A percentile compares a stretch with the other conserved stretches of the same genome.
phyloP scores from a whole-genome alignment of 129 eudicot genomes.

The Tagetes erecta region DNA sequence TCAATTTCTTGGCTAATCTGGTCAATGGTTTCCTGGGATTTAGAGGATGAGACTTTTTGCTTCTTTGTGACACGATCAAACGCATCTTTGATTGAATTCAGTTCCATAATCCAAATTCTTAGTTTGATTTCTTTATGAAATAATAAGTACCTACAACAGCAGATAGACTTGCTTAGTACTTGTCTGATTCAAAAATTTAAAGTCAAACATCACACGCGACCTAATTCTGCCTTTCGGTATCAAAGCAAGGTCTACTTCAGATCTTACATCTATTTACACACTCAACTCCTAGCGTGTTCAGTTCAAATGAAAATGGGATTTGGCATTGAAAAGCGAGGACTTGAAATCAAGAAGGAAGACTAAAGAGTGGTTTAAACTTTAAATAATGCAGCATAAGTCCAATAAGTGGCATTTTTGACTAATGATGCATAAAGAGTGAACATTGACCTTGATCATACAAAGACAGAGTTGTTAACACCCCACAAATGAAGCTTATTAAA shows the following conservation, averaged over 20 bases:
- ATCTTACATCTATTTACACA: background rate
- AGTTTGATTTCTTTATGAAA: background rate
- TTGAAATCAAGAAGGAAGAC: background rate
- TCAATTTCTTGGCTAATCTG: conserved; percentile 64
- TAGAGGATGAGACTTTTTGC: conserved; percentile 74
- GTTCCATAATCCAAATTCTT: conserved; percentile 52
- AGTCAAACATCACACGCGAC: background rate
- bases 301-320: background rate
- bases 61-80: conserved; percentile 94
- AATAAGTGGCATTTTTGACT: background rate
- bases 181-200: background rate
- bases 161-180: conserved; percentile 8
- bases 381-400: background rate
- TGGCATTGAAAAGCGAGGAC: background rate
- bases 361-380: no score
- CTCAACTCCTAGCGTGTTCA: background rate
- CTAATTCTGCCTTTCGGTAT: background rate
- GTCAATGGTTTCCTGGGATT: conserved; percentile 67
- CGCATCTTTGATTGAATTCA: conserved; percentile 78
- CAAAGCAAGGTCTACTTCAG: background rate
- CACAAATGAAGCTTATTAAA: background rate
- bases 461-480: background rate
- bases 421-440: background rate
- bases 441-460: background rate
- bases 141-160: conserved; percentile 26